Evolutionary conservation across 371 early-diverging fungal genomes (phyloP), one percentile per base, ranked within the genome.

Genomic region (Blakeslea trispora): DNA sequence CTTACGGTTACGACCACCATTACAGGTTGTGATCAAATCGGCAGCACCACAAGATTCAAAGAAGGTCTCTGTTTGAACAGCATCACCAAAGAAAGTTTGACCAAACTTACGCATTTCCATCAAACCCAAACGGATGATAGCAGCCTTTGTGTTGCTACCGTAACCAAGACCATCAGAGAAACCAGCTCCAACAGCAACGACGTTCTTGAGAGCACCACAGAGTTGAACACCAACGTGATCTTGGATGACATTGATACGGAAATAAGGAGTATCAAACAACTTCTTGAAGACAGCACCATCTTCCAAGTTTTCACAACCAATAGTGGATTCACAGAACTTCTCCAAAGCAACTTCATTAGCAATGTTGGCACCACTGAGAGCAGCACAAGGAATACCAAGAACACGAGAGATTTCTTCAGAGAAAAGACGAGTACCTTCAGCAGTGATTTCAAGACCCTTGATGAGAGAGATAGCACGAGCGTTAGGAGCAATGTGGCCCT

Each of bases 131-230:
- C 99, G 88, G 52, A 99, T 96, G 53, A 99, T 91, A 19, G 99
- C 98, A 0, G 97, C 97, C 75, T 96, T 94, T 40, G 98, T 93
- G 81, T 99, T 99, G 68, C 89, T 90, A 31, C 98, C 97, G 43
- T 86, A 70, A 15, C 79, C 80, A 59, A 93, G 79, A 17, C 98
- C 99, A 71, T 95, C 94, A 44, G 94, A 92, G 55, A 99, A 82
- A 42, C 99, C 99, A 55, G 95, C 99, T 35, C 91, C 99, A 50
- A 99, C 86, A 19, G 97, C 97, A n/a, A 99, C 91, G 18, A 99
- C 88, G 83, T 99, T 99, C 83, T 99, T 99, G 37, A 99, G 72
- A 3, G 99, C 97, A 60, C 99, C 99, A 75, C 96, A 98, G 31
- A 99, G 75, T 77, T 99, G 98, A 17, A 98, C 95, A 52, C 95